phyloP scores from a whole-genome alignment of 129 eudicot species.

The Saussurea involucrata region DNA sequence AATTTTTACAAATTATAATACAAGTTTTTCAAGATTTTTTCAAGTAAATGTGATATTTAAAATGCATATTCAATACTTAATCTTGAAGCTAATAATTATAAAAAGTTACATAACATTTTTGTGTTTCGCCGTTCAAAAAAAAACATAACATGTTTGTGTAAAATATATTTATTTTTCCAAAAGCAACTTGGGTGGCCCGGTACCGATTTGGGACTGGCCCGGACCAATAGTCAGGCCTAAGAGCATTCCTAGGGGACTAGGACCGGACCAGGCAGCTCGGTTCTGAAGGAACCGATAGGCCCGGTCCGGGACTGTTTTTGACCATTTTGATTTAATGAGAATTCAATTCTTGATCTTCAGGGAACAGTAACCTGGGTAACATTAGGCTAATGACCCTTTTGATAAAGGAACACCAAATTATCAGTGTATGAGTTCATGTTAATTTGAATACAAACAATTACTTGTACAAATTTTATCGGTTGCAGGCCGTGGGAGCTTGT shows the following conservation, averaged over 20 bases:
- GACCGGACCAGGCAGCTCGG: neutral
- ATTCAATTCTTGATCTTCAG: neutral
- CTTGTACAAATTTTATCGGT: neutral
- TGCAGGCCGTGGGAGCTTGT: slow-evolving; percentile 79
- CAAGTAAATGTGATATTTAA: neutral
- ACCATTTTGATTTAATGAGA: neutral
- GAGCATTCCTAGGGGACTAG: neutral
- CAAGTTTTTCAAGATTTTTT: neutral
- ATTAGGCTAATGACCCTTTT: neutral
- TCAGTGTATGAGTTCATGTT: neutral
- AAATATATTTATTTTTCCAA: too few relatives aligned
- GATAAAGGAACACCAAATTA: neutral
- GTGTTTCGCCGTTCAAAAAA: too few relatives aligned
- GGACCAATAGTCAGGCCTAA: neutral
- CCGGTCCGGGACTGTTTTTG: neutral
- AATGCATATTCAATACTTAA: neutral
- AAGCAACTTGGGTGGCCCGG: neutral
- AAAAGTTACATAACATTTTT: neutral
- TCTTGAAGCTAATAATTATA: neutral
- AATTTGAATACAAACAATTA: neutral
- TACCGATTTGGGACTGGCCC: neutral
- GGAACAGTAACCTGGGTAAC: neutral
- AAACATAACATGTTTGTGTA: neutral
- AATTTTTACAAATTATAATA: neutral
- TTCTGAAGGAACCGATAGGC: neutral